Percentiles rank a stretch among this genome's conserved stretches.
These are phyloP conservation scores for Agaricus blazei DNA, from an alignment of 768 basidiomycete genomes.

Conservation along the genomic window DNA sequence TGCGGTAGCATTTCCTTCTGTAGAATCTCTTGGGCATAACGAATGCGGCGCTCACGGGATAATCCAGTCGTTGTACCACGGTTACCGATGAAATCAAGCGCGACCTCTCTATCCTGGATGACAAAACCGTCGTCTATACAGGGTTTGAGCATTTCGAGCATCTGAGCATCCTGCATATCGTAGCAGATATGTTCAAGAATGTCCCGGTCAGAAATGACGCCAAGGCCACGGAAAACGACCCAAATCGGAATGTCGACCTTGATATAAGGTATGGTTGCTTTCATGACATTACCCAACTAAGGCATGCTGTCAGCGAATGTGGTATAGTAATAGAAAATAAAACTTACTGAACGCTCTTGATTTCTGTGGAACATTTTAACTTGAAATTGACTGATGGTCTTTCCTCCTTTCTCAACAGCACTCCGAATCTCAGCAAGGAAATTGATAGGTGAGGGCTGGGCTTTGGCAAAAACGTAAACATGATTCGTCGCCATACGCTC, in stretches of 20 bases:
- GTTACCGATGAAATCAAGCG: slow-evolving; percentile 97
- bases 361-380: slow-evolving; percentile 94
- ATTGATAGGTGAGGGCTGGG: slow-evolving; percentile 91
- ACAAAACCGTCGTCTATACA: slow-evolving; percentile 99
- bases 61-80: slow-evolving; percentile 94
- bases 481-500: slow-evolving; percentile 99
- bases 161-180: slow-evolving; percentile 91
- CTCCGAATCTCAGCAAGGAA: slow-evolving; percentile 97
- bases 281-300: slow-evolving; percentile 88
- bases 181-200: slow-evolving; percentile 99
- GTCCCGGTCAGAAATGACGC: slow-evolving; percentile 95
- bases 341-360: slow-evolving; percentile 80
- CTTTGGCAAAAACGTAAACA: slow-evolving; percentile 98
- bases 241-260: slow-evolving; percentile 98
- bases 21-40: slow-evolving; percentile 95
- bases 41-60: slow-evolving; percentile 86
- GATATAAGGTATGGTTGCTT: slow-evolving; percentile 96
- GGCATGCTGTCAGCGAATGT: slow-evolving; percentile 7
- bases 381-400: slow-evolving; percentile 96
- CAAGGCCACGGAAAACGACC: slow-evolving; percentile 97
- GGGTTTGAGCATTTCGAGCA: slow-evolving; percentile 97
- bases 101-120: slow-evolving; percentile 95
- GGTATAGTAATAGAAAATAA: neutral
- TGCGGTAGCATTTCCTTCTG: slow-evolving; percentile 99
- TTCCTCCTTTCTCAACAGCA: slow-evolving; percentile 96